Conservation (phyloP, 139 green algal genomes). For the Tetradesmus lagerheimii region DNA sequence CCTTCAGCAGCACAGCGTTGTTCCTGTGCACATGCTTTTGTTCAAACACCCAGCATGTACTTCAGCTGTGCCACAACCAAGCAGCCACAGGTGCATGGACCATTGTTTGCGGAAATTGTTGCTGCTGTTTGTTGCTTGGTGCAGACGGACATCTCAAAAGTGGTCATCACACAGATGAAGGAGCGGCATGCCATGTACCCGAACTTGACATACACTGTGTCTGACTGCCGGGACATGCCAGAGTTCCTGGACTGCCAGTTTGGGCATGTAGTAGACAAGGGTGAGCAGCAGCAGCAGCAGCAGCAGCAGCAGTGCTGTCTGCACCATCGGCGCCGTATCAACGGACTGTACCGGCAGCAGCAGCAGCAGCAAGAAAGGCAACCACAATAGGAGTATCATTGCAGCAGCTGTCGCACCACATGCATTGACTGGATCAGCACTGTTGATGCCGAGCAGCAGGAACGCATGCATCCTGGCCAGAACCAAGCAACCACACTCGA, state of each 20-base stretch:
- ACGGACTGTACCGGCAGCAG: background rate
- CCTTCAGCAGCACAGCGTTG: background rate
- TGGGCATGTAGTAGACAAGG: conserved; percentile 60
- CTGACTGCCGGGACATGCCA: conserved; percentile 54
- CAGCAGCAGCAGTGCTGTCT: background rate
- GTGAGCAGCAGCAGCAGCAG: conserved; percentile 18
- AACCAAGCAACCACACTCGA: too few relatives aligned
- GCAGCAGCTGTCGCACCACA: background rate
- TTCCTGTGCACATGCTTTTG: too few relatives aligned
- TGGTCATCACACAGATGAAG: conserved; percentile 55
- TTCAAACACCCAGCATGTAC: too few relatives aligned
- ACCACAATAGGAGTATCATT: background rate
- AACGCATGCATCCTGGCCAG: too few relatives aligned
- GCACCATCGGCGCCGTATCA: too few relatives aligned
- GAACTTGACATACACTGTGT: conserved; percentile 47
- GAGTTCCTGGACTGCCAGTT: conserved; percentile 59
- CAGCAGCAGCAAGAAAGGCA: background rate
- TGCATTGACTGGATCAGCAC: background rate
- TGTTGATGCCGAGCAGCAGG: too few relatives aligned
- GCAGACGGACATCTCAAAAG: conserved; percentile 57
- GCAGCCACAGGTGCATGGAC: too few relatives aligned
- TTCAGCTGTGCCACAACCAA: too few relatives aligned
- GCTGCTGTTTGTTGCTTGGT: background rate
- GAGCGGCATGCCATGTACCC: conserved; percentile 30
- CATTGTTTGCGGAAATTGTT: too few relatives aligned